Percentiles rank a stretch among this genome's conserved stretches.
Conservation (phyloP, 2,329 filamentous ascomycete species). For the Decorospora gaudefroyi region DNA sequence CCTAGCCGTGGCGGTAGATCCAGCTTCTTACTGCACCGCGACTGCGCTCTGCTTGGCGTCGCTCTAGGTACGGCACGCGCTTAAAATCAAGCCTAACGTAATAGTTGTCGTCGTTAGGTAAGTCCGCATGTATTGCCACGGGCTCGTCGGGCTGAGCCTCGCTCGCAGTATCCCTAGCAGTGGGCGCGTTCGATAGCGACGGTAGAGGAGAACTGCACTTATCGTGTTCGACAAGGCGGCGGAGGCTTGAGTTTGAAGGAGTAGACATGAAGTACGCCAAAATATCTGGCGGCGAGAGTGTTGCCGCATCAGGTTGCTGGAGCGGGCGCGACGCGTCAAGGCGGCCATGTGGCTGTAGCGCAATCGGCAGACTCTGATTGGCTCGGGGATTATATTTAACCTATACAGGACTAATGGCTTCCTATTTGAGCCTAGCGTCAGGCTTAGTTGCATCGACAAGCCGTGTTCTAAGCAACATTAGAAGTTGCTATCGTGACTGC, state of each 20-base stretch:
- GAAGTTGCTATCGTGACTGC: background rate
- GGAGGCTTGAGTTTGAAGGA: constrained; percentile 5
- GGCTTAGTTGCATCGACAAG: background rate
- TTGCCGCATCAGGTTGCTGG: background rate
- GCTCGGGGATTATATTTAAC: background rate
- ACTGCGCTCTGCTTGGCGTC: constrained; percentile 6
- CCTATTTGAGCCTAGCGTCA: background rate
- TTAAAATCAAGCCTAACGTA: constrained; percentile 9
- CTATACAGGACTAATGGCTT: background rate
- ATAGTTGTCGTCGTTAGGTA: background rate
- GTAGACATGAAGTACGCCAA: constrained; percentile 5
- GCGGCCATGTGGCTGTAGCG: background rate
- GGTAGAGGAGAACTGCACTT: constrained; percentile 3
- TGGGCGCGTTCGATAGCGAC: background rate
- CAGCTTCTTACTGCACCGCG: constrained; percentile 2
- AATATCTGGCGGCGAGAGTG: background rate
- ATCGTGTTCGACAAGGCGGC: constrained; percentile 4
- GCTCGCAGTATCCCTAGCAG: background rate
- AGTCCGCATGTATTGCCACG: background rate
- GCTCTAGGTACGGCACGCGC: constrained; percentile 12
- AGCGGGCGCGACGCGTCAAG: background rate
- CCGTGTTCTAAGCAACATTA: background rate
- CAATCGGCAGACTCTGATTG: background rate
- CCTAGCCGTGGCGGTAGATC: constrained; percentile 10
- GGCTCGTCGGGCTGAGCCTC: background rate